Percentiles rank a stretch among this genome's conserved stretches.
phyloP scores from a whole-genome alignment of 2,329 filamentous ascomycete species.

The Exophiala sp. region DNA sequence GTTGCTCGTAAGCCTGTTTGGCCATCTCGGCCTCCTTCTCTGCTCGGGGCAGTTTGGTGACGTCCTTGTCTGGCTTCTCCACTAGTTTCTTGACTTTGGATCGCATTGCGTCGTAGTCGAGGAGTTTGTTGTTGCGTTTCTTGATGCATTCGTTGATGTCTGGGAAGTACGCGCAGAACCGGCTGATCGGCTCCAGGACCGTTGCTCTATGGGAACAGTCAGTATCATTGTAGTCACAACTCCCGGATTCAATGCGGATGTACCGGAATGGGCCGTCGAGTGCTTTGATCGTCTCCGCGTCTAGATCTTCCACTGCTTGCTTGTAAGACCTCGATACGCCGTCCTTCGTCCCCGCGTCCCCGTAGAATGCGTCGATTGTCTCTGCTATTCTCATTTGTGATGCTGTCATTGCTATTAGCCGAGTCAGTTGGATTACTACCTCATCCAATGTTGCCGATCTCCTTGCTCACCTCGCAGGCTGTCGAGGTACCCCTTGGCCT shows the following conservation, averaged over 20 bases:
- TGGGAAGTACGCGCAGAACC: conserved; percentile 97
- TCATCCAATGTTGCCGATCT: neutral
- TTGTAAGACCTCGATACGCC: conserved; percentile 97
- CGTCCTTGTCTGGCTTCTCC: conserved; percentile 98
- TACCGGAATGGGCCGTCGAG: conserved; percentile 90
- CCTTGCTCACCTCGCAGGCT: conserved; percentile 71
- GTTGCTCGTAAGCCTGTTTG: conserved; percentile 84
- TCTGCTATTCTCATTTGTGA: conserved; percentile 99
- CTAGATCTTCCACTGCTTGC: conserved; percentile 93
- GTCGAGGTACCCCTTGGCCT: conserved; percentile 96
- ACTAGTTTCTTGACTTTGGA: conserved; percentile 94
- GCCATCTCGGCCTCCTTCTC: conserved; percentile 97
- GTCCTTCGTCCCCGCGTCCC: conserved; percentile 87
- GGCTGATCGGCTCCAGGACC: conserved; percentile 87
- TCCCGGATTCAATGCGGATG: conserved; percentile 14
- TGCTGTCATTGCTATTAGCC: conserved; percentile 80
- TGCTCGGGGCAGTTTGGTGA: conserved; percentile 87
- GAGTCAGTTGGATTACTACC: neutral
- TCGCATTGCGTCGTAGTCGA: conserved; percentile 94
- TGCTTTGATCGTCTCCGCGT: conserved; percentile 97
- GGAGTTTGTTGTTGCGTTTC: conserved; percentile 95
- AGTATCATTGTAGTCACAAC: conserved; percentile 1
- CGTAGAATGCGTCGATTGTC: conserved; percentile 98
- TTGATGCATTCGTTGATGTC: conserved; percentile 99
- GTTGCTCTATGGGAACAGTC: conserved; percentile 56